A percentile compares a stretch with the other conserved stretches of the same genome.
These are phyloP conservation scores for Blastobotrys indianensis DNA, from an alignment of 1,139 yeast species.

Conservation along the genomic window DNA sequence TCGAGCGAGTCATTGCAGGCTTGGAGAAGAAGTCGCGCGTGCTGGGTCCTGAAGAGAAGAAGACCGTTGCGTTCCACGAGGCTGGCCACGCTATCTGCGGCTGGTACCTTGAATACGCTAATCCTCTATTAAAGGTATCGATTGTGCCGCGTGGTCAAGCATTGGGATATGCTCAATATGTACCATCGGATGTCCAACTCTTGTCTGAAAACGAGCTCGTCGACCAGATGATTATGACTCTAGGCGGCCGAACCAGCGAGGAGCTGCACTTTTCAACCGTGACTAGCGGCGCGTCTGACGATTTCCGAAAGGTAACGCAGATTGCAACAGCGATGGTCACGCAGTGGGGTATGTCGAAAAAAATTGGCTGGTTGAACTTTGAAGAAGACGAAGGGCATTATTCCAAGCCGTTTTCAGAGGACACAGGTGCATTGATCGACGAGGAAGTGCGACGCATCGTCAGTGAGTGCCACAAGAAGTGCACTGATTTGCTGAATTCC, in stretches of 20 bases:
- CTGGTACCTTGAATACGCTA: slow-evolving; percentile 85
- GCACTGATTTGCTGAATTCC: slow-evolving; percentile 58
- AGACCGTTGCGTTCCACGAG: slow-evolving; percentile 91
- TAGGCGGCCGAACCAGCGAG: slow-evolving; percentile 95
- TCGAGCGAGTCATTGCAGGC: slow-evolving; percentile 96
- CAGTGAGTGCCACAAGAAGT: slow-evolving; percentile 63
- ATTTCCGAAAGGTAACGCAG: slow-evolving; percentile 87
- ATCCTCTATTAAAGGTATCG: slow-evolving; percentile 88
- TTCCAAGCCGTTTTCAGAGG: slow-evolving; percentile 88
- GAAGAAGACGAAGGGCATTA: slow-evolving; percentile 51
- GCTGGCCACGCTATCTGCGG: slow-evolving; percentile 99
- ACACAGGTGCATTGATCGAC: slow-evolving; percentile 74
- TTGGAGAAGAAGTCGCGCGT: slow-evolving; percentile 84
- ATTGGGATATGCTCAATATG: slow-evolving; percentile 94
- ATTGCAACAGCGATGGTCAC: slow-evolving; percentile 93
- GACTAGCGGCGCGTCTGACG: slow-evolving; percentile 94
- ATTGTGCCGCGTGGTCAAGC: slow-evolving; percentile 97
- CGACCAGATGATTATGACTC: slow-evolving; percentile 92
- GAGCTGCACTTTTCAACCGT: slow-evolving; percentile 86
- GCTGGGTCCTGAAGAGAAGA: slow-evolving; percentile 79
- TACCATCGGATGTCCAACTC: slow-evolving; percentile 88
- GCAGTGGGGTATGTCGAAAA: slow-evolving; percentile 81
- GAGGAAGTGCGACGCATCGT: slow-evolving; percentile 78
- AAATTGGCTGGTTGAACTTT: slow-evolving; percentile 78
- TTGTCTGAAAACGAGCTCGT: slow-evolving; percentile 68